Base-by-base conservation (phyloP, 768 basidiomycete genomes). In the Suillus plorans region DNA sequence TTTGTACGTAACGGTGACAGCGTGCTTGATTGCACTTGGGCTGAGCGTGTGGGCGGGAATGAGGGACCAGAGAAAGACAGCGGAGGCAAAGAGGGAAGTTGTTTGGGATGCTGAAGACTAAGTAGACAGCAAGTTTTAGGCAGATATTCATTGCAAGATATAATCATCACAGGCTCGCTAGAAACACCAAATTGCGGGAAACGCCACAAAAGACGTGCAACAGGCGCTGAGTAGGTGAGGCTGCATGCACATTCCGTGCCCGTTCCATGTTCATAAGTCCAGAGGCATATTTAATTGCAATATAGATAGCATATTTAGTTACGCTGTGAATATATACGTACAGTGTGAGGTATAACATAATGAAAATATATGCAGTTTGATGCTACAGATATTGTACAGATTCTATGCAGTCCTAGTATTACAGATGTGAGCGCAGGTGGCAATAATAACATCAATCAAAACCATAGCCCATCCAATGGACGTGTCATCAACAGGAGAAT, bases 1-100 rank as follows among this genome's bases (percentile, higher is more conserved):
- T 61, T 70, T 91, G 55, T 78, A 85, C 68, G 69, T 91, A 67
- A 81, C 80, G 1, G 70, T 74, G 3, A 61, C 71, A 6, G 80
- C 78, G 20, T 81, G 80, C 47, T 69, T 74, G 12, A 16, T 71
- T 12, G 77, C 80, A 25, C 74, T 81, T 18, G 71, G 71, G 20
- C 61, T 81, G 69, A 81, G 80, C 52, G 69, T 70, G 57, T 74
- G 77, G 70, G 78, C 80, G 12, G 80, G 77, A 8, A 69, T 77
- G 64, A 74, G 79, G 66, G 80, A 81, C 50, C 63, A 71, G 14
- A 53, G 64, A 61, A 72, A 71, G 55, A 31, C 63, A 78, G 77
- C 64, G 73, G 80, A 28, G 68, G 74, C 47, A 72, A 79, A 36
- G 75, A 56, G 64, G n/a, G 63, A 71, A 18, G 65, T 67, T 20